phyloP scores from a whole-genome alignment of 169 alveolate genomes.

The Ichthyophthirius multifiliis region DNA sequence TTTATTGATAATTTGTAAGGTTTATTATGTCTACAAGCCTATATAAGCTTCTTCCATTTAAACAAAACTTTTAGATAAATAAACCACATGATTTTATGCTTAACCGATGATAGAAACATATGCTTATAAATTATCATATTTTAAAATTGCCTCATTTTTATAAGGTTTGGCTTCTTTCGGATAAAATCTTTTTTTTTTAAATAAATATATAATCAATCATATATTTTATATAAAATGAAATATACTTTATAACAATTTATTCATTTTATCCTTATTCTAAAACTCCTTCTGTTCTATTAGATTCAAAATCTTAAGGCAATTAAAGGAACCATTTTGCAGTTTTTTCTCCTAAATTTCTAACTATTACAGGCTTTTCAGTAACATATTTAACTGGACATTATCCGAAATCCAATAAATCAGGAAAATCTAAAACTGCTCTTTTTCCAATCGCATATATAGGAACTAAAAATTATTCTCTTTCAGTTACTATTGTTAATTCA shows the following conservation, averaged over 20 bases:
- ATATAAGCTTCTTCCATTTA: slow-evolving; percentile 90
- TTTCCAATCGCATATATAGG: slow-evolving; percentile 90
- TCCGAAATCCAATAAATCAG: slow-evolving; percentile 90
- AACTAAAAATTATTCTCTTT: slow-evolving; percentile 88
- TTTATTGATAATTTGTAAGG: slow-evolving; percentile 87
- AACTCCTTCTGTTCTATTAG: slow-evolving; percentile 83
- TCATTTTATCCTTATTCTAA: slow-evolving; percentile 84
- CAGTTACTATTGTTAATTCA: slow-evolving; percentile 90
- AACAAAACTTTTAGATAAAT: slow-evolving; percentile 65
- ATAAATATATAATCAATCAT: no score
- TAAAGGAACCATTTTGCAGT: slow-evolving; percentile 88
- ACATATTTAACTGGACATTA: slow-evolving; percentile 87
- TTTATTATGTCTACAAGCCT: slow-evolving; percentile 83
- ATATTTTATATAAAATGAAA: no score
- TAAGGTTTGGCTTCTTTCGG: slow-evolving; percentile 75
- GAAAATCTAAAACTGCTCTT: slow-evolving; percentile 88
- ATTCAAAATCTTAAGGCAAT: slow-evolving; percentile 70
- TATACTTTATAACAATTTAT: slow-evolving; percentile 61
- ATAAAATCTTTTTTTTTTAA: slow-evolving; percentile 72
- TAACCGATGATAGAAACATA: slow-evolving; percentile 75
- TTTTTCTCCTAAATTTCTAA: slow-evolving; percentile 92
- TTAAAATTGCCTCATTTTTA: slow-evolving; percentile 71
- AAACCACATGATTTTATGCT: slow-evolving; percentile 84
- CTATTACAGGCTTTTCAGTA: slow-evolving; percentile 89
- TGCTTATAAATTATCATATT: slow-evolving; percentile 85